Evolutionary conservation across 2,329 filamentous ascomycete species (phyloP), one percentile per base, ranked within the genome.

Genomic region (Verticillium isaacii): DNA sequence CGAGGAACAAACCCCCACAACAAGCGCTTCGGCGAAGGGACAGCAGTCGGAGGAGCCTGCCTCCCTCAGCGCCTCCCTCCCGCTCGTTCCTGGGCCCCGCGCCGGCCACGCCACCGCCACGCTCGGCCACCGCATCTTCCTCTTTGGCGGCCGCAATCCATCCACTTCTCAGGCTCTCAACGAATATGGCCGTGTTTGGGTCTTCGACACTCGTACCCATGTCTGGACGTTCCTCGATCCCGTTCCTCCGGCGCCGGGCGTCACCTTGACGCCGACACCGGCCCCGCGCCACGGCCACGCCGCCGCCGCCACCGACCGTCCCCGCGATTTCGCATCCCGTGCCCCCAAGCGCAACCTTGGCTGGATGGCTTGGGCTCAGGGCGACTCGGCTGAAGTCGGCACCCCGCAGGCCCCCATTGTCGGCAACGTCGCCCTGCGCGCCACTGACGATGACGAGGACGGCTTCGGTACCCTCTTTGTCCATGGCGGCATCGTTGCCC

Each of bases 141-240:
- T 96, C 52, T 96, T 93, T 74, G 92, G 91, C 57, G 92, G 93
- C 11, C 87, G 91, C 55, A 86, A 85, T 32, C 88, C 91, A 84
- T 78, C 83, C 1, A 36, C 41, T 34, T n/a, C 25, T 14, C 58
- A 59, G n/a, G 86, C 91, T 0, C 79, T 96, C 12, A 85, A 93
- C 59, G 92, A 96, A 69, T 73, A 79, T 12, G 92, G 92, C 17
- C 80, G 86, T 3, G 80, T 96, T 59, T 96, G 92, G 92, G 80
- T 87, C 34, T 93, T 91, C 69, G 85, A 92, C 71, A 87, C 89
- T 1, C 78, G 81, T 62, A 77, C 78, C n/a, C 76, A 82, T 60
- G 76, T 75, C 14, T 96, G 92, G 93, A 78, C 81, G 5, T 81
- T 80, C 63, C 76, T 93, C 19, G 78, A 85, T 63, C 89, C 91